Conservation (phyloP, 805 yeast species). For the Saccharomyces jurei region DNA sequence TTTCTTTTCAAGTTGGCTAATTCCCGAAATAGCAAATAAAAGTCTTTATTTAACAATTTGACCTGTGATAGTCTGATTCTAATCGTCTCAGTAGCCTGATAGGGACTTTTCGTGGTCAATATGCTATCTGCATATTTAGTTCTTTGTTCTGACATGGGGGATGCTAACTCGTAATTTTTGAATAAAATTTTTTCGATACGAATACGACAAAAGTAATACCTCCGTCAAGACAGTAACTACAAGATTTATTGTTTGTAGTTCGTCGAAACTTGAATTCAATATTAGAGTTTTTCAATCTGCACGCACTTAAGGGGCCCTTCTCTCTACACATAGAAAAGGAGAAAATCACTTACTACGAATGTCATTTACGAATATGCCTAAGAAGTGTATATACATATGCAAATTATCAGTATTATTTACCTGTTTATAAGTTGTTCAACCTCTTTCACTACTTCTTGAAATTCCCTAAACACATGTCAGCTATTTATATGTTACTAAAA, state of each 20-base stretch:
- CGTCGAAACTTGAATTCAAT: not conserved
- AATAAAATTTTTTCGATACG: not conserved
- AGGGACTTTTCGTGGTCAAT: slow-evolving; percentile 42
- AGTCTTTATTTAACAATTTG: slow-evolving; percentile 47
- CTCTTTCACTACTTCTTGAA: not conserved
- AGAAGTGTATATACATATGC: not conserved
- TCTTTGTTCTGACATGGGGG: slow-evolving; percentile 22
- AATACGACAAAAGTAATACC: not conserved
- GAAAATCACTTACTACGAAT: not conserved
- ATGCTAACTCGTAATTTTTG: not conserved
- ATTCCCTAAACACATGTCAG: no score
- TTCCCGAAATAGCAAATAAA: slow-evolving; percentile 54
- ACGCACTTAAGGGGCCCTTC: not conserved
- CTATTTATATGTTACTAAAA: not conserved
- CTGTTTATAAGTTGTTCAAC: no score
- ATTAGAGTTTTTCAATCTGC: not conserved
- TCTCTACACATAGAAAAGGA: not conserved
- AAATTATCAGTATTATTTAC: not conserved
- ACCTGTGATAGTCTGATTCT: slow-evolving; percentile 50
- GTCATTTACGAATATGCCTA: not conserved
- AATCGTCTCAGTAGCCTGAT: slow-evolving; percentile 51
- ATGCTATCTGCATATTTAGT: slow-evolving; percentile 35
- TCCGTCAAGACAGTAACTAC: not conserved
- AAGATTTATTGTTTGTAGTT: not conserved
- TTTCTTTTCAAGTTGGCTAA: slow-evolving; percentile 40